These are phyloP conservation scores for Eucalyptus coolabah DNA, from an alignment of 345 rosid genomes.

Conservation along the genomic window DNA sequence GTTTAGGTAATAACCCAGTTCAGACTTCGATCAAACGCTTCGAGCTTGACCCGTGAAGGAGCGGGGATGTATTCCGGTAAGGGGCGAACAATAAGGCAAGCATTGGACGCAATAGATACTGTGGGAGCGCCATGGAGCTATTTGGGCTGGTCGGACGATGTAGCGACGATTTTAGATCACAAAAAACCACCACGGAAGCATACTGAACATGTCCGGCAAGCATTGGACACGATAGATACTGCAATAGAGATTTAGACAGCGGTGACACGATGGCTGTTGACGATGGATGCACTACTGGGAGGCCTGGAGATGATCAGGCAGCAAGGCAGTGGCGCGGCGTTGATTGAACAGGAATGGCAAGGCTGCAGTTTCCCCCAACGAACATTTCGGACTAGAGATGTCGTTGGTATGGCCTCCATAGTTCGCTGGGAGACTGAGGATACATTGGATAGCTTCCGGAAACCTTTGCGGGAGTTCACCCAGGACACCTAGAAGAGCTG, in stretches of 20 bases:
- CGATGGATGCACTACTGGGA: not conserved
- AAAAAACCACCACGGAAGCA: not conserved
- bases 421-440: not conserved
- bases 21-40: not conserved
- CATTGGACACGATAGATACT: not conserved
- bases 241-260: not conserved
- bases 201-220: not conserved
- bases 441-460: not conserved
- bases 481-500: not conserved
- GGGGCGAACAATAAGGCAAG: not conserved
- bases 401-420: not conserved
- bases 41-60: not conserved
- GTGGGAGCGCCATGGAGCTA: not conserved
- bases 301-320: not conserved
- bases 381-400: not conserved
- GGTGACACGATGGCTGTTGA: not conserved
- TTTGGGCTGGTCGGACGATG: not conserved
- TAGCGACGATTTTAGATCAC: not conserved
- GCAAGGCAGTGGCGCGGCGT: not conserved
- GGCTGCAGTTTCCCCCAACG: not conserved
- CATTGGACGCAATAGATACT: not conserved
- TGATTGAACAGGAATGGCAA: not conserved
- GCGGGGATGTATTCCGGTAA: not conserved
- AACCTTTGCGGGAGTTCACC: not conserved
- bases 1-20: not conserved